These are phyloP conservation scores for Vigna mungo DNA, from an alignment of 306 rosid genomes.

Conservation along the genomic window DNA sequence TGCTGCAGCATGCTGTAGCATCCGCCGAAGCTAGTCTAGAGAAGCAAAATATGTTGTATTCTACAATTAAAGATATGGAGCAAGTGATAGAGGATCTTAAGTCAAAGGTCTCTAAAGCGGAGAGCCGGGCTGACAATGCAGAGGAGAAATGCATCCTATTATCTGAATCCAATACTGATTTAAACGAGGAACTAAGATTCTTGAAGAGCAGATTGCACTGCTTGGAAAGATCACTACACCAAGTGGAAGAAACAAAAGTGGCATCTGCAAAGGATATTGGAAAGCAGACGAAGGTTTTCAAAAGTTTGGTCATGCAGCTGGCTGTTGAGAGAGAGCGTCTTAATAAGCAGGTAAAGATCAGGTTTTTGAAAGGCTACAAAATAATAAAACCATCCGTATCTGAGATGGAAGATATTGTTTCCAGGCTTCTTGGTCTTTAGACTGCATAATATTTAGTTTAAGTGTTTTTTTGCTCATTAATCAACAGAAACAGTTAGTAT, in stretches of 20 bases:
- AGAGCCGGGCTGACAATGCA: slow-evolving; percentile 69
- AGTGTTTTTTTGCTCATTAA: slow-evolving; percentile 33
- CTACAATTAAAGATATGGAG: slow-evolving; percentile 79
- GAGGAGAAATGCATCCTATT: slow-evolving; percentile 76
- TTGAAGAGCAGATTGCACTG: slow-evolving; percentile 64
- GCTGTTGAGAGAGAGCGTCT: slow-evolving; percentile 96
- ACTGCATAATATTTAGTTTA: slow-evolving; percentile 7
- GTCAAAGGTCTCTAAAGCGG: slow-evolving; percentile 77
- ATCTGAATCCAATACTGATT: slow-evolving; percentile 75
- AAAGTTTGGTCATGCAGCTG: slow-evolving; percentile 69
- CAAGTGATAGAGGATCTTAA: slow-evolving; percentile 65
- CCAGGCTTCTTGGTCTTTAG: neutral
- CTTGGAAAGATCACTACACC: slow-evolving; percentile 76
- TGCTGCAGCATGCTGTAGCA: slow-evolving; percentile 74
- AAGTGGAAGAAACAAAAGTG: slow-evolving; percentile 69
- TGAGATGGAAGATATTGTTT: neutral
- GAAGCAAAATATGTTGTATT: slow-evolving; percentile 73
- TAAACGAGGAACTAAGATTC: slow-evolving; percentile 73
- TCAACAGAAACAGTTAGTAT: slow-evolving; percentile 24
- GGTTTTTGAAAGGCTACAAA: slow-evolving; percentile 25
- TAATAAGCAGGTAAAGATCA: slow-evolving; percentile 72
- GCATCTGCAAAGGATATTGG: slow-evolving; percentile 76
- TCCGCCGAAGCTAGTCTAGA: slow-evolving; percentile 89
- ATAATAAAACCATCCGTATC: neutral
- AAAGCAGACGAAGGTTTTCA: slow-evolving; percentile 59